Evolutionary conservation across 202 grass and related monocot genomes (phyloP).

Genomic region (Cymbopogon flexuosus): DNA sequence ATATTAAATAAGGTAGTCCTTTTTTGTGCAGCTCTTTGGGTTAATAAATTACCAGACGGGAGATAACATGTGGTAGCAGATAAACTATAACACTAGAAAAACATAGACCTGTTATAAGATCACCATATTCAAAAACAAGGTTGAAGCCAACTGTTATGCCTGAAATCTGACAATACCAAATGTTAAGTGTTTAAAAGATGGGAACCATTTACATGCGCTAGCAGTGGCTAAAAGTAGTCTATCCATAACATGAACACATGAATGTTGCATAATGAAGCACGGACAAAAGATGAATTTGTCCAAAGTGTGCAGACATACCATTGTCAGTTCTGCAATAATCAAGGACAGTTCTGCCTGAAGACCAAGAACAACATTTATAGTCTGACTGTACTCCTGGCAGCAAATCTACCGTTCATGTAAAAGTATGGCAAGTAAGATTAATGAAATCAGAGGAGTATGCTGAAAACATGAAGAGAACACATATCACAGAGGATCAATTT

Average conservation of each 20-base stretch:
- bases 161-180: conserved; percentile 44
- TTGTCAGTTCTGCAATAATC: conserved; percentile 57
- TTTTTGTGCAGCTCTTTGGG: background rate
- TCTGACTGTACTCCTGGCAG: conserved; percentile 58
- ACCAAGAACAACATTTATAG: conserved; percentile 49
- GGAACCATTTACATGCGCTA: background rate
- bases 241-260: background rate
- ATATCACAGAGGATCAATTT: background rate
- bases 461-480: background rate
- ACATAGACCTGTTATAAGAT: conserved; percentile 37
- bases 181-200: conserved; percentile 11
- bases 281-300: background rate
- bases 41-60: conserved; percentile 50
- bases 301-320: conserved; percentile 35
- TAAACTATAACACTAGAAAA: conserved; percentile 45
- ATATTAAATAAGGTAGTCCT: background rate
- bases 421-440: background rate
- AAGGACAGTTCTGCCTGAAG: conserved; percentile 66
- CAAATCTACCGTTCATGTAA: conserved; percentile 43
- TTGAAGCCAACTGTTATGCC: conserved; percentile 67
- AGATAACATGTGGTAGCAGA: conserved; percentile 46
- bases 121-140: conserved; percentile 50
- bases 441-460: background rate
- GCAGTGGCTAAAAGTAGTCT: background rate
- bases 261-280: background rate